phyloP scores from a whole-genome alignment of 2,329 filamentous ascomycete species.

The Laburnicola sp. region DNA sequence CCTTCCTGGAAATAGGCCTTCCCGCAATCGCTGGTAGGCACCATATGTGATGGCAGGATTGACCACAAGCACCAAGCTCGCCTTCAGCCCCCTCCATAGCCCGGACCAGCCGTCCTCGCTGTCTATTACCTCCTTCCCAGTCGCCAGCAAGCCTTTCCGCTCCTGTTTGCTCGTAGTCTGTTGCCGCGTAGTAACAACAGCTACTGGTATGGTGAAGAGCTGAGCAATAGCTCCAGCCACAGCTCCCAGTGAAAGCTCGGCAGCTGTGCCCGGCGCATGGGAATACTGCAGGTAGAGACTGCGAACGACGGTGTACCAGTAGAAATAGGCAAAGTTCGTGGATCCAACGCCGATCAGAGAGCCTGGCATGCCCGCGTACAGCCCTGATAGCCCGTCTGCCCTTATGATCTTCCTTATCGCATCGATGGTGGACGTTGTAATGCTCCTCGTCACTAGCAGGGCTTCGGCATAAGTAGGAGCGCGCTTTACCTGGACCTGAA shows the following conservation, averaged over 20 bases:
- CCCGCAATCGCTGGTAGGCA: conserved; percentile 86
- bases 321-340: conserved; percentile 99
- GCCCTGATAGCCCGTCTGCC: conserved; percentile 76
- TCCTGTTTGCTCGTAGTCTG: conserved; percentile 87
- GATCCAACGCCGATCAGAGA: conserved; percentile 89
- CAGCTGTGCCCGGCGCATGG: conserved; percentile 72
- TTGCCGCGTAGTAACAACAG: conserved; percentile 92
- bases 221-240: conserved; percentile 88
- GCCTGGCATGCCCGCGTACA: conserved; percentile 88
- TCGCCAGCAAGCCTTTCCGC: conserved; percentile 83
- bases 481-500: conserved; percentile 88
- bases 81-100: conserved; percentile 93
- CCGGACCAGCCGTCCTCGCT: conserved; percentile 88
- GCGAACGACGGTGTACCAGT: conserved; percentile 93
- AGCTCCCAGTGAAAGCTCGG: conserved; percentile 83
- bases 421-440: conserved; percentile 84
- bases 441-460: conserved; percentile 60
- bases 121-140: conserved; percentile 83
- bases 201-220: conserved; percentile 93
- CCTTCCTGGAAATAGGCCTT: conserved; percentile 75
- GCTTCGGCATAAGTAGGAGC: conserved; percentile 45
- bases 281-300: conserved; percentile 70
- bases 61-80: conserved; percentile 90
- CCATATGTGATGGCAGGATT: conserved; percentile 98
- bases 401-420: conserved; percentile 82